A percentile compares a stretch with the other conserved stretches of the same genome.
Evolutionary conservation across 371 early-diverging fungal genomes (phyloP).

Genomic region (Entomophthora muscae): DNA sequence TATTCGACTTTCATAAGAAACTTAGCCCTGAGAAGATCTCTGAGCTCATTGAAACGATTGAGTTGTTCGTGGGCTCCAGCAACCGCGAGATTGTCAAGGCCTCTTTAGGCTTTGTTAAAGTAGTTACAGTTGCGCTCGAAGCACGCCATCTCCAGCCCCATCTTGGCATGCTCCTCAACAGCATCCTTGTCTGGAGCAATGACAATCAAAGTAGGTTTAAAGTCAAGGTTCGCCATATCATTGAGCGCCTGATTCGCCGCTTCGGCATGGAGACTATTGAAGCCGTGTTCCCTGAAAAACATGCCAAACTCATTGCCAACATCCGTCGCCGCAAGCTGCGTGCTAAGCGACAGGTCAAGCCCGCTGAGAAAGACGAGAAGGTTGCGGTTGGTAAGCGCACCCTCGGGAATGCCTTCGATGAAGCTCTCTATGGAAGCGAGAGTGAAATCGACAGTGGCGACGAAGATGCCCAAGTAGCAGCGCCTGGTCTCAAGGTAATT

Average conservation of each 20-base stretch:
- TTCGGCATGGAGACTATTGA: constrained; percentile 64
- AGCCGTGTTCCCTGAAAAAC: constrained; percentile 67
- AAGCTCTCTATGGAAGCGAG: constrained; percentile 76
- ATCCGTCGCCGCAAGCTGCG: constrained; percentile 82
- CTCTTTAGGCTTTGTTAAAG: constrained; percentile 85
- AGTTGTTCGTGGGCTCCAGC: constrained; percentile 52
- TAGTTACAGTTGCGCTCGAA: constrained; percentile 56
- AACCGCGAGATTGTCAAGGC: constrained; percentile 85
- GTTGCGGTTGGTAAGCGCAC: constrained; percentile 19
- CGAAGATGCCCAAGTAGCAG: constrained; percentile 18
- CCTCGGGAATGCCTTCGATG: constrained; percentile 66
- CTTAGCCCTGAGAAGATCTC: constrained; percentile 35
- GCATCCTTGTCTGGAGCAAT: constrained; percentile 63
- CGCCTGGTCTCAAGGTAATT: not conserved
- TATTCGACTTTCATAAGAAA: constrained; percentile 64
- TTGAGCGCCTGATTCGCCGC: constrained; percentile 77
- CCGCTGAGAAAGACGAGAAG: constrained; percentile 20
- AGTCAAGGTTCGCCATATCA: constrained; percentile 73
- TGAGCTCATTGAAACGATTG: constrained; percentile 44
- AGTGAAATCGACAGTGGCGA: constrained; percentile 65
- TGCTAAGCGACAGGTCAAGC: constrained; percentile 56
- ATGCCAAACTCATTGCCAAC: constrained; percentile 71
- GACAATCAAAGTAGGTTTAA: constrained; percentile 79
- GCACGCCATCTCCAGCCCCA: constrained; percentile 42
- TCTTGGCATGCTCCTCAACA: constrained; percentile 34